phyloP scores from a whole-genome alignment of 1,284 basidiomycete species.

The Melampsora occidentalis region DNA sequence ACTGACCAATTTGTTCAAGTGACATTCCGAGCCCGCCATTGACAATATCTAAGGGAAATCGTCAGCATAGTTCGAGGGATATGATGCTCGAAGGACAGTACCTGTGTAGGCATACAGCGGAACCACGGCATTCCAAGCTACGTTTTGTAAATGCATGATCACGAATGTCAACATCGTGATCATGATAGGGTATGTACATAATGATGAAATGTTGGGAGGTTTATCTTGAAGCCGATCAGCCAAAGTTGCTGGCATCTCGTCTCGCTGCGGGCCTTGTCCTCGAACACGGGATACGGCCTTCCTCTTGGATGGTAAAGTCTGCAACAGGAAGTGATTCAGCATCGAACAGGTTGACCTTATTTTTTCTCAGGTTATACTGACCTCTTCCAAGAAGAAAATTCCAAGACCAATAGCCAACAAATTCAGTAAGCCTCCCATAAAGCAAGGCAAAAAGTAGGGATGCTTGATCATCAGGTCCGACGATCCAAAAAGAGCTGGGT shows the following conservation, averaged over 20 bases:
- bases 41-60: conserved; percentile 9
- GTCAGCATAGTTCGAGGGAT: not conserved
- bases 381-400: conserved; percentile 43
- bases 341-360: not conserved
- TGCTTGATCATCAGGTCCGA: conserved; percentile 23
- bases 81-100: not conserved
- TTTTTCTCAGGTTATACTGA: not conserved
- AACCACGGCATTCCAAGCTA: conserved; percentile 21
- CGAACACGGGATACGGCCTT: not conserved
- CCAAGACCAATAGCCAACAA: conserved; percentile 23
- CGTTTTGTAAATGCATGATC: conserved; percentile 32
- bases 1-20: conserved; percentile 29
- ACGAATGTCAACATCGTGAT: conserved; percentile 22
- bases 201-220: conserved; percentile 17
- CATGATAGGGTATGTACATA: conserved; percentile 27
- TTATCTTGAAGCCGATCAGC: too few relatives aligned
- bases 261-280: too few relatives aligned
- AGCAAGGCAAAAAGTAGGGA: conserved; percentile 43
- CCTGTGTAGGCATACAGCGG: conserved; percentile 33
- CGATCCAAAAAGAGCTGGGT: conserved; percentile 24
- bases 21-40: conserved; percentile 28
- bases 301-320: not conserved
- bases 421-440: conserved; percentile 28
- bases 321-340: not conserved
- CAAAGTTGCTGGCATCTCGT: too few relatives aligned